phyloP scores from a whole-genome alignment of 202 grass and related monocot genomes.

The Musa balbisiana region DNA sequence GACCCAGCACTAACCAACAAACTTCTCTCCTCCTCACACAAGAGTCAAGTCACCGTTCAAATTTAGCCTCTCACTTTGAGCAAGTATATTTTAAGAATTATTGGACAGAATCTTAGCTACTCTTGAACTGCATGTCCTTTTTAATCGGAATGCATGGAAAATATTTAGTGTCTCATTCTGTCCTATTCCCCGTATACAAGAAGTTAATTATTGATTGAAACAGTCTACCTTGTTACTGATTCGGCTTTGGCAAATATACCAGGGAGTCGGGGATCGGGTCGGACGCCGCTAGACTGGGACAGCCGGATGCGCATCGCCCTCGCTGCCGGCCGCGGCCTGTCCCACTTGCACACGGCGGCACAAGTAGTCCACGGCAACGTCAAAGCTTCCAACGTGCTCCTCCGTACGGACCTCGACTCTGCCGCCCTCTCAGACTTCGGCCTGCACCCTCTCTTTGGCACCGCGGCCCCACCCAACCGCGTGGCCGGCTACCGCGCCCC shows the following conservation, averaged over 20 bases:
- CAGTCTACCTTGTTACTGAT: too few relatives aligned
- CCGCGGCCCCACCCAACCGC: not conserved
- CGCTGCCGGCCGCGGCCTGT: conserved; percentile 51
- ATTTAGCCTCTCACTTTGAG: too few relatives aligned
- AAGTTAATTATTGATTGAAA: too few relatives aligned
- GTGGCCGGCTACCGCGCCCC: conserved; percentile 56
- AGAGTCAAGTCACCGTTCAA: too few relatives aligned
- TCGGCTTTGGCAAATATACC: not conserved
- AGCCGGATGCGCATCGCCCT: conserved; percentile 45
- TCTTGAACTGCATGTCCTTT: too few relatives aligned
- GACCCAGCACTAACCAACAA: too few relatives aligned
- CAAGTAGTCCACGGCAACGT: conserved; percentile 56
- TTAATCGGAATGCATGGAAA: too few relatives aligned
- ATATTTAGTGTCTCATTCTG: too few relatives aligned
- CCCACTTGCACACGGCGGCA: conserved; percentile 45
- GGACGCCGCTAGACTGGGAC: conserved; percentile 67
- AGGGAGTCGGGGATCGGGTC: conserved; percentile 55
- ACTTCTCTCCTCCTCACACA: too few relatives aligned
- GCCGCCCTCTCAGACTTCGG: conserved; percentile 67
- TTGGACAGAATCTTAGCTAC: too few relatives aligned
- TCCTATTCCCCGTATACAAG: too few relatives aligned
- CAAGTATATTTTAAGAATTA: too few relatives aligned
- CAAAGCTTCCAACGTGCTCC: conserved; percentile 78
- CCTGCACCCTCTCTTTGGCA: conserved; percentile 40
- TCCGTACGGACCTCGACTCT: conserved; percentile 50